A percentile compares a stretch with the other conserved stretches of the same genome.
Evolutionary conservation across 768 basidiomycete genomes (phyloP).

Genomic region (Boletus tylopilopsis): DNA sequence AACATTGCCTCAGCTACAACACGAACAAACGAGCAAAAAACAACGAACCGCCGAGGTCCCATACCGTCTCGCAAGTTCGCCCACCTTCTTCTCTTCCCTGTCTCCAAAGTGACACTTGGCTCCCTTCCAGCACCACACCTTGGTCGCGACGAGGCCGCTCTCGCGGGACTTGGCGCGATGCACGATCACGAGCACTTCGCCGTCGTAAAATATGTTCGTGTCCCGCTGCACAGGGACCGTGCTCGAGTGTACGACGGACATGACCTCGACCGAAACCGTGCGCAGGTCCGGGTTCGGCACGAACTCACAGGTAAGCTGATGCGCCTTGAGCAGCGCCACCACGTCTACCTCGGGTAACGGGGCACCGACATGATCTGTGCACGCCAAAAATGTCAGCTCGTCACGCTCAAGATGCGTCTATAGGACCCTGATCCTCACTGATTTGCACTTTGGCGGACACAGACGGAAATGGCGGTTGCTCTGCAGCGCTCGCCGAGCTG

Average conservation of each 20-base stretch:
- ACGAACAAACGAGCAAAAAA: neutral
- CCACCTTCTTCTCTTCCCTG: slow-evolving; percentile 60
- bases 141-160: slow-evolving; percentile 64
- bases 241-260: slow-evolving; percentile 52
- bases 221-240: slow-evolving; percentile 45
- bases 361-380: slow-evolving; percentile 38
- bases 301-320: slow-evolving; percentile 24
- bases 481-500: neutral
- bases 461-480: neutral
- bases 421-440: slow-evolving; percentile 23
- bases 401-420: neutral
- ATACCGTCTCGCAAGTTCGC: slow-evolving; percentile 71
- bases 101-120: slow-evolving; percentile 49
- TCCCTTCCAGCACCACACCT: slow-evolving; percentile 78
- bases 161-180: slow-evolving; percentile 63
- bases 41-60: slow-evolving; percentile 56
- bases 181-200: slow-evolving; percentile 64
- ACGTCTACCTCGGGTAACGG: slow-evolving; percentile 45
- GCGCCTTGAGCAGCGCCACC: slow-evolving; percentile 23
- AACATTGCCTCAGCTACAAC: no score
- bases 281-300: slow-evolving; percentile 34
- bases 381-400: slow-evolving; percentile 1
- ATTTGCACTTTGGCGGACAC: slow-evolving; percentile 28
- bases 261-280: slow-evolving; percentile 72
- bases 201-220: slow-evolving; percentile 64